Conservation (phyloP, 305 asterid species). For the Ilex paraguariensis region DNA sequence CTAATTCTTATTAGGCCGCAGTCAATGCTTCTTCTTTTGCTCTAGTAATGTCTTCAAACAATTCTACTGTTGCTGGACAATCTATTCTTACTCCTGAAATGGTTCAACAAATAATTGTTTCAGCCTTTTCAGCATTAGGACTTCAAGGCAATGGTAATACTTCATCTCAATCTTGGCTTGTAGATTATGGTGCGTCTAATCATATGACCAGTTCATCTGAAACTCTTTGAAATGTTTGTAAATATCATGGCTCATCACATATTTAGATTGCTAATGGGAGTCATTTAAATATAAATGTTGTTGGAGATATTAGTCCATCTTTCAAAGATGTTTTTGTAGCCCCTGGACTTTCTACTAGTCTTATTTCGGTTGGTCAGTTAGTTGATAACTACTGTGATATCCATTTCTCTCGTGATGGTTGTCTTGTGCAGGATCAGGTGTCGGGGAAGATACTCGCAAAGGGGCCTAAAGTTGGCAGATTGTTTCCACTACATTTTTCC, state of each 20-base stretch:
- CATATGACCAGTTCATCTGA: slow-evolving; percentile 2
- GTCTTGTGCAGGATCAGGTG: slow-evolving; percentile 13
- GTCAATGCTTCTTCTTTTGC: neutral
- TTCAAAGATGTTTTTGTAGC: slow-evolving; percentile 9
- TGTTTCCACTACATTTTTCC: slow-evolving; percentile 1
- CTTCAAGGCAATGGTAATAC: slow-evolving; percentile 8
- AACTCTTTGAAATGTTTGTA: neutral
- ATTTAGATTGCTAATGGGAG: neutral
- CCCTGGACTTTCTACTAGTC: neutral
- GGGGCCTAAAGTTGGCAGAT: slow-evolving; percentile 14
- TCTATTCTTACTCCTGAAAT: neutral
- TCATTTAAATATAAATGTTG: neutral
- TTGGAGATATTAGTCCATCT: slow-evolving; percentile 2
- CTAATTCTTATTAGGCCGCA: neutral
- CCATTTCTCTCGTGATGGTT: slow-evolving; percentile 7
- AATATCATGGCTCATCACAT: neutral
- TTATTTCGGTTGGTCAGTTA: slow-evolving; percentile 1
- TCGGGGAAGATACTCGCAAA: slow-evolving; percentile 9
- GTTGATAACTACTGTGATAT: neutral
- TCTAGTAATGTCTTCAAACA: neutral
- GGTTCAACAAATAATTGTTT: slow-evolving; percentile 2
- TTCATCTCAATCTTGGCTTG: neutral
- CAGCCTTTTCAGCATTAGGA: neutral
- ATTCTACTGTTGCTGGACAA: neutral
- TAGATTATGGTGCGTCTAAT: slow-evolving; percentile 4